Percentiles rank a stretch among this genome's conserved stretches.
Conservation (phyloP, 1,284 basidiomycete species). For the Albatrellus sp. region DNA sequence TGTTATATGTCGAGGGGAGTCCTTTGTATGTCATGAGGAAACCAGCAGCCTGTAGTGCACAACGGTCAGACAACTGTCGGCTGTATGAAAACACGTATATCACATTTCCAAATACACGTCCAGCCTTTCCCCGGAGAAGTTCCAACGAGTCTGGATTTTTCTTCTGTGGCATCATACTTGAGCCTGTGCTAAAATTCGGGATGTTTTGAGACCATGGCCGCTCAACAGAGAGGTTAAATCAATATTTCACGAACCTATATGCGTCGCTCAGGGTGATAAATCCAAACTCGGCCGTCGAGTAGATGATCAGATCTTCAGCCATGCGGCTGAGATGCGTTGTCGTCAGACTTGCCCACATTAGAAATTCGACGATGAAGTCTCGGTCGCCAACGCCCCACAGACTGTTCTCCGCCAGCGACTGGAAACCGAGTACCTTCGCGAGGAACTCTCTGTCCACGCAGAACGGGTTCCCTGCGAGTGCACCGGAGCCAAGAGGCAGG, state of each 20-base stretch:
- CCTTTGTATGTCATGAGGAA: slow-evolving; percentile 98
- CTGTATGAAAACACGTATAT: slow-evolving; percentile 12
- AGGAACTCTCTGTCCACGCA: slow-evolving; percentile 84
- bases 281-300: slow-evolving; percentile 94
- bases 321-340: slow-evolving; percentile 92
- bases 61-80: slow-evolving; percentile 1
- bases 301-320: slow-evolving; percentile 94
- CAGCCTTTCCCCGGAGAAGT: slow-evolving; percentile 88
- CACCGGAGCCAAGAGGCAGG: slow-evolving; percentile 87
- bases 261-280: slow-evolving; percentile 93
- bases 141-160: slow-evolving; percentile 98
- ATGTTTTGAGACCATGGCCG: background rate
- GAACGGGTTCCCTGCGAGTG: slow-evolving; percentile 95
- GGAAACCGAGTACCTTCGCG: slow-evolving; percentile 75
- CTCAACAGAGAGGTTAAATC: background rate
- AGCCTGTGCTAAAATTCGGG: slow-evolving; percentile 64
- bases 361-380: slow-evolving; percentile 93
- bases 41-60: slow-evolving; percentile 70
- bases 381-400: slow-evolving; percentile 93
- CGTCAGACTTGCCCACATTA: slow-evolving; percentile 91
- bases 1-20: slow-evolving; percentile 97
- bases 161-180: slow-evolving; percentile 99
- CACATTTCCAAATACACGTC: slow-evolving; percentile 88
- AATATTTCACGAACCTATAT: slow-evolving; percentile 56
- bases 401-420: slow-evolving; percentile 82